A percentile compares a stretch with the other conserved stretches of the same genome.
phyloP scores from a whole-genome alignment of 371 early-diverging fungal genomes.

The Apophysomyces ossiformis region DNA sequence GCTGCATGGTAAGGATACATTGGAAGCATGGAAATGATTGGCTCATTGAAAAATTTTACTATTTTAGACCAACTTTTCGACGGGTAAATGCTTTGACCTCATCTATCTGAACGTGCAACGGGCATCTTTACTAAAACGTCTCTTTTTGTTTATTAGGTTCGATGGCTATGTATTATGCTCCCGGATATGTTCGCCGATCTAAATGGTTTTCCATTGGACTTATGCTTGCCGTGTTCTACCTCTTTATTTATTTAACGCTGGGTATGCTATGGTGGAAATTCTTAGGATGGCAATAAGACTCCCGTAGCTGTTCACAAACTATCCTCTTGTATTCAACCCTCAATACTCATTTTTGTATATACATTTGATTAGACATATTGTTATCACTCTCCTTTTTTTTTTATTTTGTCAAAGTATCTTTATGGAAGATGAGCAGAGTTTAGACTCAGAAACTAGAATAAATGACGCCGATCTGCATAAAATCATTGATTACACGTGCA shows the following conservation, averaged over 20 bases:
- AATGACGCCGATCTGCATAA: too few species aligned
- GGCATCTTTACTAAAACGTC: not conserved
- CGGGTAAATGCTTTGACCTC: conserved; percentile 43
- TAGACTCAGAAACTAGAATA: too few species aligned
- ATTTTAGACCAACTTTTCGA: conserved; percentile 62
- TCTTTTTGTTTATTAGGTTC: conserved; percentile 28
- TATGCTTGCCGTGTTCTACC: conserved; percentile 51
- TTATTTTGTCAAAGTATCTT: too few species aligned
- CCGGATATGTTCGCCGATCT: conserved; percentile 59
- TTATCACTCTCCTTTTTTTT: too few species aligned
- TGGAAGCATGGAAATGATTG: conserved; percentile 7
- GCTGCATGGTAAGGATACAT: conserved; percentile 59
- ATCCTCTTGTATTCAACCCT: too few species aligned
- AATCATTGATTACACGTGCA: too few species aligned
- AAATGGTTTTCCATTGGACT: conserved; percentile 70
- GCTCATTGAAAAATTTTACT: not conserved
- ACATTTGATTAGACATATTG: too few species aligned
- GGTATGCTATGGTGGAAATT: conserved; percentile 77
- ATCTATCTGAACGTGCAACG: conserved; percentile 14
- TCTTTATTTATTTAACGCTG: conserved; percentile 61
- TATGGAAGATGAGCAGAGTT: too few species aligned
- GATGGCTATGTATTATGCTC: conserved; percentile 64
- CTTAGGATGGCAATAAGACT: conserved; percentile 57
- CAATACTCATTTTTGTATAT: too few species aligned
- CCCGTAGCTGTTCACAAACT: too few species aligned